Conservation (phyloP, 352 stramenopile species). For the Globisporangium splendens region DNA sequence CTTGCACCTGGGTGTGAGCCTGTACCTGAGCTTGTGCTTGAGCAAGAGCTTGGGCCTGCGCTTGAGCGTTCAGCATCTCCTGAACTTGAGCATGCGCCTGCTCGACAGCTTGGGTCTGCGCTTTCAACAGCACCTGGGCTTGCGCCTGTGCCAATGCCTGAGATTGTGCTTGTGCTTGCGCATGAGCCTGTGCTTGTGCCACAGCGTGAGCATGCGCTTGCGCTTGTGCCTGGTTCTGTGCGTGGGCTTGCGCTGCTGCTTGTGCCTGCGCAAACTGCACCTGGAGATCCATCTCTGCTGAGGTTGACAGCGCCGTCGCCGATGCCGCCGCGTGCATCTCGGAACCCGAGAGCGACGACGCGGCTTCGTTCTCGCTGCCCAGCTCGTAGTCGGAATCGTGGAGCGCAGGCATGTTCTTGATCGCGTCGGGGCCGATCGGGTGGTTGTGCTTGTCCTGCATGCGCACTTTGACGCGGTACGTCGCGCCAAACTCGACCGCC, state of each 20-base stretch:
- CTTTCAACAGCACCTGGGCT: slow-evolving; percentile 25
- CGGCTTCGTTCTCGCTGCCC: slow-evolving; percentile 12
- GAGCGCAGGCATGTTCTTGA: slow-evolving; percentile 49
- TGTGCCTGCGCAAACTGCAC: slow-evolving; percentile 3
- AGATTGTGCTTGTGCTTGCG: slow-evolving; percentile 25
- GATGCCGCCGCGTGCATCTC: slow-evolving; percentile 5
- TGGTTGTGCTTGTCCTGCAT: slow-evolving; percentile 77
- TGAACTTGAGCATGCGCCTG: slow-evolving; percentile 30
- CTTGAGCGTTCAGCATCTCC: slow-evolving; percentile 20
- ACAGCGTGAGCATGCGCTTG: slow-evolving; percentile 19
- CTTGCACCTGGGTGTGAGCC: slow-evolving; percentile 19
- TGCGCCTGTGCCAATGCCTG: slow-evolving; percentile 26
- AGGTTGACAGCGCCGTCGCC: not conserved
- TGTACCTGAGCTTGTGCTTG: slow-evolving; percentile 21
- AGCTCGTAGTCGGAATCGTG: slow-evolving; percentile 68
- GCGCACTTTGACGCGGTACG: slow-evolving; percentile 74
- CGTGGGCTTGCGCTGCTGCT: not conserved
- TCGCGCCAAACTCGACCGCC: slow-evolving; percentile 51
- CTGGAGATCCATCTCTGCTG: slow-evolving; percentile 9
- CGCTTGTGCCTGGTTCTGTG: slow-evolving; percentile 4
- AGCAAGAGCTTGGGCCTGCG: slow-evolving; percentile 23
- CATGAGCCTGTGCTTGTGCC: slow-evolving; percentile 25
- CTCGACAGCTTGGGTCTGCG: slow-evolving; percentile 32
- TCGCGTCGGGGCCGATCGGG: slow-evolving; percentile 58
- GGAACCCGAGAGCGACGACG: slow-evolving; percentile 9